These are phyloP conservation scores for Magnaporthiopsis incrustans DNA, from an alignment of 2,329 filamentous ascomycete species.

Conservation along the genomic window DNA sequence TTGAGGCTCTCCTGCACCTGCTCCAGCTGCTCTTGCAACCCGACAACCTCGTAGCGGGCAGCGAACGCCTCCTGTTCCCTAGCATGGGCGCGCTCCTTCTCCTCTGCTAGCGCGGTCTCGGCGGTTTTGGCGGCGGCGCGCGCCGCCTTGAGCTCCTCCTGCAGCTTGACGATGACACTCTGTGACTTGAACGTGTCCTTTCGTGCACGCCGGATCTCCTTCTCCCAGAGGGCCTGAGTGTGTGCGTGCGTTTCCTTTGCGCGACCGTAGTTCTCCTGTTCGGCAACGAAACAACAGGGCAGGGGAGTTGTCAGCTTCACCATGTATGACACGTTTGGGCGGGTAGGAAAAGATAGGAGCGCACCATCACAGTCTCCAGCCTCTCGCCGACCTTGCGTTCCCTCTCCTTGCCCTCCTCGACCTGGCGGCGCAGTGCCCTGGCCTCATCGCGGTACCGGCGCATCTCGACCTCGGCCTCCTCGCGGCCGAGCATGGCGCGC, in stretches of 20 bases:
- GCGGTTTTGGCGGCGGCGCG: conserved; percentile 44
- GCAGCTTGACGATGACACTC: conserved; percentile 59
- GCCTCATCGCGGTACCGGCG: conserved; percentile 55
- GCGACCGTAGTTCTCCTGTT: conserved; percentile 60
- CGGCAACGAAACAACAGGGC: conserved; percentile 8
- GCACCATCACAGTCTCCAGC: conserved; percentile 61
- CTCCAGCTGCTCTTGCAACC: conserved; percentile 58
- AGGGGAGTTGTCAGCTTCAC: conserved; percentile 9
- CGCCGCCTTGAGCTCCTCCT: conserved; percentile 62
- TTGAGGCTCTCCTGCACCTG: conserved; percentile 55
- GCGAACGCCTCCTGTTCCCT: conserved; percentile 64
- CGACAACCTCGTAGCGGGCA: conserved; percentile 57
- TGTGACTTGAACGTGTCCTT: conserved; percentile 73
- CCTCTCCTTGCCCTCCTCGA: conserved; percentile 58
- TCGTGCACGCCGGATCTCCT: conserved; percentile 60
- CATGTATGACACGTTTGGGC: background rate
- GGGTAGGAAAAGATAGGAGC: conserved; percentile 17
- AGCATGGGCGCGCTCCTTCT: conserved; percentile 52
- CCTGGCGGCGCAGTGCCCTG: conserved; percentile 43
- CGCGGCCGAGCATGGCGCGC: conserved; percentile 58
- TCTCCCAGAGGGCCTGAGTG: conserved; percentile 62
- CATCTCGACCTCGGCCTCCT: conserved; percentile 65
- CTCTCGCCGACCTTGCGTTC: conserved; percentile 60
- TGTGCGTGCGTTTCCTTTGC: conserved; percentile 62
- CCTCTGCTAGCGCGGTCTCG: conserved; percentile 52